Evolutionary conservation across 2,329 filamentous ascomycete species (phyloP).

Genomic region (Pseudocercospora pini-densiflorae): DNA sequence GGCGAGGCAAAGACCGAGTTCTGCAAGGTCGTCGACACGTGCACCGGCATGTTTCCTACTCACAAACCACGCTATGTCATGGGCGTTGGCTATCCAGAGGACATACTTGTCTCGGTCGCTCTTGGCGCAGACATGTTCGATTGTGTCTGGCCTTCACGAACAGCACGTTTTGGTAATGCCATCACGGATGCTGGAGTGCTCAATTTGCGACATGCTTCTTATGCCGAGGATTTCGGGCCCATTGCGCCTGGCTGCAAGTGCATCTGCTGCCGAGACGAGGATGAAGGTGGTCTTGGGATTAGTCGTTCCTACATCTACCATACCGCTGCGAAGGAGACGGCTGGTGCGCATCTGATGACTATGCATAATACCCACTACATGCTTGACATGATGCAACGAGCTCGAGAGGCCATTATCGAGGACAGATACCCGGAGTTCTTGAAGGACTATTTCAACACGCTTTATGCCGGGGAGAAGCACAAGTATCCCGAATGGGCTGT

Average conservation of each 20-base stretch:
- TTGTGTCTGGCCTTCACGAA: slow-evolving; percentile 97
- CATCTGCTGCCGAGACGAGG: slow-evolving; percentile 70
- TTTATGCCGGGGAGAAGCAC: slow-evolving; percentile 67
- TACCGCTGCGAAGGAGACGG: slow-evolving; percentile 91
- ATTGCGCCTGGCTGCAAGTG: slow-evolving; percentile 85
- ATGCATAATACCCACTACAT: slow-evolving; percentile 97
- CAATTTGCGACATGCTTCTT: slow-evolving; percentile 78
- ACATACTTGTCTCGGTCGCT: slow-evolving; percentile 89
- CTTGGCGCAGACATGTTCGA: slow-evolving; percentile 99
- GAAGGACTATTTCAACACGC: slow-evolving; percentile 73
- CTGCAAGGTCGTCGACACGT: slow-evolving; percentile 81
- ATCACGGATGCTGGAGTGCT: slow-evolving; percentile 81
- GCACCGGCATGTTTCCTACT: slow-evolving; percentile 82
- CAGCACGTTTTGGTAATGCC: slow-evolving; percentile 93
- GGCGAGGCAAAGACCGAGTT: slow-evolving; percentile 94
- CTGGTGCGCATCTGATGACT: slow-evolving; percentile 81
- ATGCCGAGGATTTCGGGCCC: slow-evolving; percentile 78
- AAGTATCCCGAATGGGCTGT: slow-evolving; percentile 85
- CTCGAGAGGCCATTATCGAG: slow-evolving; percentile 63
- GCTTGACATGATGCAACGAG: slow-evolving; percentile 77
- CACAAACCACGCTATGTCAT: slow-evolving; percentile 98
- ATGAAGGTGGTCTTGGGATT: slow-evolving; percentile 72
- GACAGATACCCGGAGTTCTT: slow-evolving; percentile 75
- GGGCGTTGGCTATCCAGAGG: slow-evolving; percentile 97
- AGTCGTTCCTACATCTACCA: slow-evolving; percentile 91